Evolutionary conservation across 2,329 filamentous ascomycete genomes (phyloP).

Genomic region (Cytospora piceae): DNA sequence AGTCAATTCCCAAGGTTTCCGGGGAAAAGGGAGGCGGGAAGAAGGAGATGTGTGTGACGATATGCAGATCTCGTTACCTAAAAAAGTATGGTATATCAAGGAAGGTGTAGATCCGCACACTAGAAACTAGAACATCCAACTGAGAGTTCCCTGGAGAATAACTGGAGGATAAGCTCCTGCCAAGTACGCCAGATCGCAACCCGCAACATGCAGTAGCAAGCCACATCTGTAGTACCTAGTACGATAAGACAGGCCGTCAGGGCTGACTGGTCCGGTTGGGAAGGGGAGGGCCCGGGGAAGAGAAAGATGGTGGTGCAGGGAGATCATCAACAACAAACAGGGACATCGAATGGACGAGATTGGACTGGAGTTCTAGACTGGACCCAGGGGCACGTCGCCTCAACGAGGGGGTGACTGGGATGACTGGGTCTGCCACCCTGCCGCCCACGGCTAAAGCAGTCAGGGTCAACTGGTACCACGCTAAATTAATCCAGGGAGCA

Average conservation of each 20-base stretch:
- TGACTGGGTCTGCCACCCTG: conserved; percentile 7
- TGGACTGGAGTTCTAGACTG: conserved; percentile 8
- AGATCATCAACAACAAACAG: neutral
- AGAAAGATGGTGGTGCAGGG: no score
- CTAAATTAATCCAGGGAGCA: conserved; percentile 19
- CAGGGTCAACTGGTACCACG: neutral
- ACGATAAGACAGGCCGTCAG: no score
- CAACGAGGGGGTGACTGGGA: no score
- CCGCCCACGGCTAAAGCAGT: neutral
- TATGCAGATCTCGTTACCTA: neutral
- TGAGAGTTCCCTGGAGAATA: neutral
- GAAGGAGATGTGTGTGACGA: neutral
- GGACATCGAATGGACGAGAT: conserved; percentile 16
- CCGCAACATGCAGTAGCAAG: no score
- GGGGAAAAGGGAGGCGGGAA: neutral
- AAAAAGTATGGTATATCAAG: neutral
- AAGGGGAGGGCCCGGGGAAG: no score
- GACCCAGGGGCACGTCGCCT: conserved; percentile 10
- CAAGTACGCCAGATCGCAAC: no score
- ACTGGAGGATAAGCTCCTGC: no score
- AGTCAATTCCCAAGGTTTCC: neutral
- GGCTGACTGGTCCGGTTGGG: no score
- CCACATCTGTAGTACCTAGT: no score
- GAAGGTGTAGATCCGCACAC: neutral
- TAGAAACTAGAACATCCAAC: neutral